Conservation (phyloP, 208 protist species). For the Vickermania spadyakhi region DNA sequence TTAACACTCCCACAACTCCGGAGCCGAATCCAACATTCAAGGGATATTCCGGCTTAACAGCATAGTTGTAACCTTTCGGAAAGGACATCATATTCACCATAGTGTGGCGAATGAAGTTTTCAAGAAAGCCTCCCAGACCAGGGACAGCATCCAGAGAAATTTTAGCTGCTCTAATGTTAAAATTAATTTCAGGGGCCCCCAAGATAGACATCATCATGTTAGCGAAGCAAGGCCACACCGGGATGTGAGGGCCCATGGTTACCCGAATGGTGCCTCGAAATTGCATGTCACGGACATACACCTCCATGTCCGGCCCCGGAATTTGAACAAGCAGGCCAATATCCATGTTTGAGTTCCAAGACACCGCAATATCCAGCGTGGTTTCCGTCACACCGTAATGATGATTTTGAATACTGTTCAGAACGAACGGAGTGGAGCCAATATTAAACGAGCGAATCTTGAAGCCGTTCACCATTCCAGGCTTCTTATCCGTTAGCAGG, state of each 20-base stretch:
- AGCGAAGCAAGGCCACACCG: constrained; percentile 64
- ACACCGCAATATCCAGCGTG: constrained; percentile 49
- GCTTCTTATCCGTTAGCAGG: constrained; percentile 38
- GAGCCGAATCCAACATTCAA: constrained; percentile 23
- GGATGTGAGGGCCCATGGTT: constrained; percentile 47
- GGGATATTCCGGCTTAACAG: constrained; percentile 44
- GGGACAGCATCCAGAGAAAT: constrained; percentile 57
- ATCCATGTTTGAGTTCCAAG: constrained; percentile 62
- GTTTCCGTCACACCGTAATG: constrained; percentile 32
- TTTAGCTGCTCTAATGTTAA: constrained; percentile 43
- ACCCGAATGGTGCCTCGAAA: constrained; percentile 43
- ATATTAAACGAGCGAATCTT: constrained; percentile 34
- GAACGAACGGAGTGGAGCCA: constrained; percentile 30
- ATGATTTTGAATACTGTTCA: constrained; percentile 63
- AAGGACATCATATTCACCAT: constrained; percentile 49
- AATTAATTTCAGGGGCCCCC: constrained; percentile 42
- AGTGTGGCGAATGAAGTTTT: constrained; percentile 60
- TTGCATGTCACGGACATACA: constrained; percentile 47
- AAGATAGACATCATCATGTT: constrained; percentile 51
- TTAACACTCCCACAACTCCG: constrained; percentile 42
- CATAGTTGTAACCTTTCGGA: constrained; percentile 41
- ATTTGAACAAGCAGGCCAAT: constrained; percentile 41
- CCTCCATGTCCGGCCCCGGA: constrained; percentile 53
- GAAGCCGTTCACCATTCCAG: constrained; percentile 42
- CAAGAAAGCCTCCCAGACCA: constrained; percentile 42